These are phyloP conservation scores for Magnaporthiopsis incrustans DNA, from an alignment of 2,329 filamentous ascomycete species.

Conservation along the genomic window DNA sequence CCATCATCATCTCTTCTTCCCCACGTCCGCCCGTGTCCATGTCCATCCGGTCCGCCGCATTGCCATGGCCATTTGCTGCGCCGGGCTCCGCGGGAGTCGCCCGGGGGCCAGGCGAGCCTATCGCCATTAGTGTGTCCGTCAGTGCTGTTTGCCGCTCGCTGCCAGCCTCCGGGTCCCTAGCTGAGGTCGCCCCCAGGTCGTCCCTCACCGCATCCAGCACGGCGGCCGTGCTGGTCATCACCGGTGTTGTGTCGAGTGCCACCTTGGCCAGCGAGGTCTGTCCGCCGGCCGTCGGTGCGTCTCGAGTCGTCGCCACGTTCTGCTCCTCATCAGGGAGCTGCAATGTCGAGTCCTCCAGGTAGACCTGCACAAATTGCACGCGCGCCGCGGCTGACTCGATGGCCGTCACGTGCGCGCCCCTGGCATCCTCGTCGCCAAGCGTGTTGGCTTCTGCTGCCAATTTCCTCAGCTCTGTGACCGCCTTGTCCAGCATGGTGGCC, in stretches of 20 bases:
- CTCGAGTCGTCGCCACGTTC: constrained; percentile 2
- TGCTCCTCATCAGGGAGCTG: constrained; percentile 14
- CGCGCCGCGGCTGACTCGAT: constrained; percentile 55
- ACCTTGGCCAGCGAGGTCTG: not conserved
- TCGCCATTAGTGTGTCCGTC: not conserved
- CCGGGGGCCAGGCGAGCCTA: constrained; percentile 8
- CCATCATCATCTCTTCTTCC: not conserved
- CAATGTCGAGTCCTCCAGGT: constrained; percentile 43
- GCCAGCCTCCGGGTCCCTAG: not conserved
- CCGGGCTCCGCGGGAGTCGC: constrained; percentile 2
- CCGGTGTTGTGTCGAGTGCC: constrained; percentile 17
- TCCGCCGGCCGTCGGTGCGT: not conserved
- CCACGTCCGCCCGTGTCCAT: constrained; percentile 18
- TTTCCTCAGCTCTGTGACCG: constrained; percentile 54
- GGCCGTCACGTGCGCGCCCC: constrained; percentile 32
- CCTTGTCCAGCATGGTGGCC: constrained; percentile 59
- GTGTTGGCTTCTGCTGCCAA: constrained; percentile 38
- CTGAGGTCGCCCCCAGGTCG: not conserved
- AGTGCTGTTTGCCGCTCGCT: constrained; percentile 4
- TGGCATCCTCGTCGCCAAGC: not conserved
- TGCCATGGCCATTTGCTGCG: not conserved
- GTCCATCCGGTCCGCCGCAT: constrained; percentile 6
- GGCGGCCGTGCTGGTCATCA: constrained; percentile 10
- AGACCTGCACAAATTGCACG: constrained; percentile 56
- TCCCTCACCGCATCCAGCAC: constrained; percentile 6